Evolutionary conservation across 2,329 filamentous ascomycete species (phyloP).

Genomic region (Hymenoscyphus repandus): DNA sequence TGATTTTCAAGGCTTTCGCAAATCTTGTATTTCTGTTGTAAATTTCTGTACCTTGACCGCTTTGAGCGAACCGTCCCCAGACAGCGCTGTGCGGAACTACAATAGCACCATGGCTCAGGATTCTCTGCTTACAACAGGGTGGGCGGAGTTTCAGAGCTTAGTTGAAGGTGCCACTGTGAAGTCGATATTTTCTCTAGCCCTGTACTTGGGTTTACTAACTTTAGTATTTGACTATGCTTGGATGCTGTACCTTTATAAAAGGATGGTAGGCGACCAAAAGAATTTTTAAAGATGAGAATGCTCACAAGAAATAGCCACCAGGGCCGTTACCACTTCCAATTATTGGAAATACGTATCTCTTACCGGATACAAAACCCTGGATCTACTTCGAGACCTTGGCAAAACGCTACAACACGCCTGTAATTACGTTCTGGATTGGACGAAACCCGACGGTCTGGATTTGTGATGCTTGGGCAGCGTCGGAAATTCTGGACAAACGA

Average conservation of each 20-base stretch:
- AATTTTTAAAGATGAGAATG: neutral
- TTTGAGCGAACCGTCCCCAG: too few species aligned
- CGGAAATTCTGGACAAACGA: slow-evolving; percentile 20
- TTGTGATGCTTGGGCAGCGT: slow-evolving; percentile 18
- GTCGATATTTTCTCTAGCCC: neutral
- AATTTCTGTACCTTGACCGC: too few species aligned
- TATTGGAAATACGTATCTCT: slow-evolving; percentile 16
- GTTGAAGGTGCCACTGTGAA: neutral
- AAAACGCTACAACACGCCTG: slow-evolving; percentile 15
- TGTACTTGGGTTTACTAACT: neutral
- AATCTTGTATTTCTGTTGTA: too few species aligned
- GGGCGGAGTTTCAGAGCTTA: neutral
- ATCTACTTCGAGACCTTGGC: slow-evolving; percentile 20
- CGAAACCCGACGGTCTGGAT: slow-evolving; percentile 19
- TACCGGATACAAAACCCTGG: slow-evolving; percentile 21
- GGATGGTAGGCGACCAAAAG: slow-evolving; percentile 11
- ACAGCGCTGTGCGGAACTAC: too few species aligned
- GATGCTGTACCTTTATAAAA: slow-evolving; percentile 18
- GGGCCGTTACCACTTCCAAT: slow-evolving; percentile 20
- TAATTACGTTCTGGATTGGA: slow-evolving; percentile 24
- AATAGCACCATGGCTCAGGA: neutral
- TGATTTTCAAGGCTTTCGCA: too few species aligned
- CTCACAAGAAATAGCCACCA: slow-evolving; percentile 14
- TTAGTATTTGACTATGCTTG: slow-evolving; percentile 16
- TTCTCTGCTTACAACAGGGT: neutral